Evolutionary conservation across 2,329 filamentous ascomycete species (phyloP).

Genomic region (Trichoderma simmonsii): DNA sequence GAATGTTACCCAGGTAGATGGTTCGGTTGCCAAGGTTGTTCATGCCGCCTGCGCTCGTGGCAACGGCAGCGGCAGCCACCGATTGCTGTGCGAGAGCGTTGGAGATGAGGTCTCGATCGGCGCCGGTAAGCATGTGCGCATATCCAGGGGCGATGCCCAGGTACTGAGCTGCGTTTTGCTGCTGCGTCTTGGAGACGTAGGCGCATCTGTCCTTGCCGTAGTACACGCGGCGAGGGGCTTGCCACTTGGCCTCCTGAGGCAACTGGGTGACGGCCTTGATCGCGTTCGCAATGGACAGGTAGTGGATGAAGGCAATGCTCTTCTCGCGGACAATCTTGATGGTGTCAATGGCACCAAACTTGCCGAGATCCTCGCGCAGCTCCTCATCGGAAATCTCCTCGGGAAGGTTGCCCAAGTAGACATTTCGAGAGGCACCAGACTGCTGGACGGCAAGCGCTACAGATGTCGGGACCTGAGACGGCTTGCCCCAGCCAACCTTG

Average conservation of each 20-base stretch:
- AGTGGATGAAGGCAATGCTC: slow-evolving; percentile 96
- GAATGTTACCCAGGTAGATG: slow-evolving; percentile 97
- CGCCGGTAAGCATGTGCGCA: slow-evolving; percentile 91
- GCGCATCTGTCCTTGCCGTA: slow-evolving; percentile 98
- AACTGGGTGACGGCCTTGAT: slow-evolving; percentile 97
- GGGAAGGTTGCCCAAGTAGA: slow-evolving; percentile 89
- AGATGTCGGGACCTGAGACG: slow-evolving; percentile 94
- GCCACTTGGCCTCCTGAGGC: slow-evolving; percentile 95
- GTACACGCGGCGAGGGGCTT: slow-evolving; percentile 90
- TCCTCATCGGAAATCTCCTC: slow-evolving; percentile 91
- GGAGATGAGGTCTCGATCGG: slow-evolving; percentile 93
- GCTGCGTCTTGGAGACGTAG: slow-evolving; percentile 98
- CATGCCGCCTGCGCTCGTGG: slow-evolving; percentile 92
- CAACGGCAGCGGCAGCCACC: slow-evolving; percentile 91
- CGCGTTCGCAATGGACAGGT: slow-evolving; percentile 93
- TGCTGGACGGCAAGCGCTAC: slow-evolving; percentile 97
- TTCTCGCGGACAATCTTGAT: slow-evolving; percentile 98
- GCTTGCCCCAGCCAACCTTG: slow-evolving; percentile 99
- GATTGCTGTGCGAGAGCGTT: slow-evolving; percentile 96
- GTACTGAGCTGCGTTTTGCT: slow-evolving; percentile 98
- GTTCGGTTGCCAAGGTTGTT: slow-evolving; percentile 97
- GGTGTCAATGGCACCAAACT: slow-evolving; percentile 94
- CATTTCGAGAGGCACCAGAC: slow-evolving; percentile 92
- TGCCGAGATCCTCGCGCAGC: slow-evolving; percentile 88
- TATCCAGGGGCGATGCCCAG: slow-evolving; percentile 95